These are phyloP conservation scores for Canariomyces notabilis DNA, from an alignment of 2,329 filamentous ascomycete species.

Conservation along the genomic window DNA sequence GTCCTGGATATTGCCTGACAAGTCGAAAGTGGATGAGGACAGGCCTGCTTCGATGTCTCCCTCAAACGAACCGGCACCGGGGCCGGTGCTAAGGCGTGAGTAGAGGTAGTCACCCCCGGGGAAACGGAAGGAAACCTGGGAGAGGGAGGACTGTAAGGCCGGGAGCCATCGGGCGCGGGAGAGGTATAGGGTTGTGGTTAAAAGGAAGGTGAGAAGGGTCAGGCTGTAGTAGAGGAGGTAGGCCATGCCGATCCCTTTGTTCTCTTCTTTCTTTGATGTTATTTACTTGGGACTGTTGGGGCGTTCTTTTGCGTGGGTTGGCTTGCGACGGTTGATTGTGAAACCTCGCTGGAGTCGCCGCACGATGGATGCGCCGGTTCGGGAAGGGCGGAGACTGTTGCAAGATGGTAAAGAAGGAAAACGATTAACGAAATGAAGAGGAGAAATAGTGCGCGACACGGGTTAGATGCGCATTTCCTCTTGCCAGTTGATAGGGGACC, in stretches of 20 bases:
- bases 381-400: neutral
- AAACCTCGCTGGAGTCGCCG: no score
- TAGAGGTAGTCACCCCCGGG: conserved; percentile 63
- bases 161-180: conserved; percentile 74
- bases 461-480: conserved; percentile 3
- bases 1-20: conserved; percentile 70
- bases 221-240: conserved; percentile 79
- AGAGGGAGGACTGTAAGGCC: conserved; percentile 50
- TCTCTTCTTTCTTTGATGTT: no score
- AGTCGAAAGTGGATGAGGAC: conserved; percentile 75
- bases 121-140: conserved; percentile 37
- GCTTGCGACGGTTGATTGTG: no score
- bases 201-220: conserved; percentile 64
- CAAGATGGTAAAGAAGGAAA: neutral
- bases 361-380: neutral
- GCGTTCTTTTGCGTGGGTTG: no score
- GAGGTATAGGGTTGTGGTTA: conserved; percentile 72
- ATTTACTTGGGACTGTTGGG: neutral
- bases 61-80: conserved; percentile 57
- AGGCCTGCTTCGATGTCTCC: conserved; percentile 86
- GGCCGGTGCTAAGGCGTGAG: conserved; percentile 67
- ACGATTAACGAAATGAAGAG: conserved; percentile 14
- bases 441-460: conserved; percentile 11
- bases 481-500: conserved; percentile 6
- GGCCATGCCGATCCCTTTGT: no score